A percentile compares a stretch with the other conserved stretches of the same genome.
Conservation (phyloP, 257 asterid species). For the Rubia yunnanensis region DNA sequence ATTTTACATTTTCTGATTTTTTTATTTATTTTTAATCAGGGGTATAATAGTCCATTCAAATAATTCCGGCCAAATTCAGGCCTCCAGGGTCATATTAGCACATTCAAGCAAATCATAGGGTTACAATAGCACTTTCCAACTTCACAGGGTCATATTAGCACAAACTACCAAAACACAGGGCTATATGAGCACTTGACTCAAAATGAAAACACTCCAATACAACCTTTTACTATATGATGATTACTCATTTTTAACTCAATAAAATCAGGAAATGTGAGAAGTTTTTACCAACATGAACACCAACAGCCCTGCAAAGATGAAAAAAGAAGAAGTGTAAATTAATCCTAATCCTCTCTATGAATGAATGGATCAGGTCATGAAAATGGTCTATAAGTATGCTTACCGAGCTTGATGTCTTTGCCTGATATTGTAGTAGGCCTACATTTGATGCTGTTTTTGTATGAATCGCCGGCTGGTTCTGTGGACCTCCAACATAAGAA, state of each 20-base stretch:
- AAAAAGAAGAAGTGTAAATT: background rate
- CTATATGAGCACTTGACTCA: no score
- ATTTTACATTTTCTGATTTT: no score
- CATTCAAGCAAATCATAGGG: no score
- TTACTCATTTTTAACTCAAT: background rate
- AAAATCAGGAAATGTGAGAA: background rate
- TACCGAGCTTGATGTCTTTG: slow-evolving; percentile 7
- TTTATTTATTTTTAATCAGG: no score
- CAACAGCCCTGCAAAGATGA: slow-evolving; percentile 8
- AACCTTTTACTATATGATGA: background rate
- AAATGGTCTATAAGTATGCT: background rate
- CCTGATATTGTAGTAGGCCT: background rate
- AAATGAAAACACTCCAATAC: background rate
- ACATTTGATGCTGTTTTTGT: background rate
- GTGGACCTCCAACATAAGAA: background rate
- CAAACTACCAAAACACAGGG: no score
- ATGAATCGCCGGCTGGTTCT: background rate
- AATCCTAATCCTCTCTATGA: background rate
- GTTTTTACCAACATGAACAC: slow-evolving; percentile 13
- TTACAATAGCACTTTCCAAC: no score
- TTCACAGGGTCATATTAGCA: no score
- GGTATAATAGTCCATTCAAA: no score
- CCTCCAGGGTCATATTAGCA: no score
- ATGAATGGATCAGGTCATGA: background rate
- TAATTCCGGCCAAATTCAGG: no score